Evolutionary conservation across 495 filamentous ascomycete genomes (phyloP).

Genomic region (Aspergillus sclerotiicarbonarius): DNA sequence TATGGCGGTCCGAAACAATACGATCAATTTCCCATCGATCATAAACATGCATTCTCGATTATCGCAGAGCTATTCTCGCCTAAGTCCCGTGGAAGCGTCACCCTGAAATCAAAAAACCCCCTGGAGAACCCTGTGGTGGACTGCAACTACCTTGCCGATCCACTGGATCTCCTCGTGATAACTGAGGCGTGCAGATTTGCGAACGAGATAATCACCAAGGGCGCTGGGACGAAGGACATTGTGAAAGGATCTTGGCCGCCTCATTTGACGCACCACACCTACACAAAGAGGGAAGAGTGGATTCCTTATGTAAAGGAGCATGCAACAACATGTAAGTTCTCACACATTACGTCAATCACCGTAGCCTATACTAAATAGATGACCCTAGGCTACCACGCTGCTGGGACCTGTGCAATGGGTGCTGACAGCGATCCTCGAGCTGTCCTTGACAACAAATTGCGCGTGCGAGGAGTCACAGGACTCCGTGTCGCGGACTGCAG

Average conservation of each 20-base stretch:
- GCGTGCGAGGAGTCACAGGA: conserved; percentile 49
- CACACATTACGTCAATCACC: neutral
- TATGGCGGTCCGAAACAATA: conserved; percentile 54
- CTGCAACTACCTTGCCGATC: conserved; percentile 49
- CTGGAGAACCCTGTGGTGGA: conserved; percentile 46
- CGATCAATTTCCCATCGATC: conserved; percentile 39
- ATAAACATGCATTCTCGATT: conserved; percentile 43
- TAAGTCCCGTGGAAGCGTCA: conserved; percentile 42
- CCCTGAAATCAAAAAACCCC: conserved; percentile 34
- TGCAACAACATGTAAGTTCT: conserved; percentile 50
- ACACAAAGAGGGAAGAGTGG: conserved; percentile 50
- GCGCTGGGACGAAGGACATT: conserved; percentile 53
- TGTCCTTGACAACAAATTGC: conserved; percentile 54
- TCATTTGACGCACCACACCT: conserved; percentile 42
- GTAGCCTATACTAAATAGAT: conserved; percentile 12
- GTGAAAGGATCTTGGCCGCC: conserved; percentile 55
- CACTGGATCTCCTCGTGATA: conserved; percentile 47
- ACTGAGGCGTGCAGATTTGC: conserved; percentile 49
- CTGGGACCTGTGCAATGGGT: conserved; percentile 56
- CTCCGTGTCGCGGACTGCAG: conserved; percentile 57
- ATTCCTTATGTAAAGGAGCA: conserved; percentile 45
- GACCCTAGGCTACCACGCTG: conserved; percentile 46
- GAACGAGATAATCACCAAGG: conserved; percentile 54
- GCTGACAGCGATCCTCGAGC: conserved; percentile 41
- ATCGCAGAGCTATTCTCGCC: conserved; percentile 42